Base-by-base conservation (phyloP, 1,284 basidiomycete species). In the Ustilago cynodontis region DNA sequence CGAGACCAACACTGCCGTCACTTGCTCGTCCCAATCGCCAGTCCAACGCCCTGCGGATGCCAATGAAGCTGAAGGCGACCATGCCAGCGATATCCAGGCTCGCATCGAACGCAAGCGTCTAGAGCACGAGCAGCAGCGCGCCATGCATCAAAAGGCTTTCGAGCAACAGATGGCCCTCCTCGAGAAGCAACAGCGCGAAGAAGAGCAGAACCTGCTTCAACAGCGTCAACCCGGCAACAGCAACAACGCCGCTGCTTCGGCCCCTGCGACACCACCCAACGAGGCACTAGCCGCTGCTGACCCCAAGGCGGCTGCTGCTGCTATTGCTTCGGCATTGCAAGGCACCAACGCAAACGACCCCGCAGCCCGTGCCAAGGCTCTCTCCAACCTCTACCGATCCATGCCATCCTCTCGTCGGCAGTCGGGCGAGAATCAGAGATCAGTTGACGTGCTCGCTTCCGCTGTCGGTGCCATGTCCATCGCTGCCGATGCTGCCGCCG, bases 111-210 rank as follows among this genome's bases (percentile, higher is more conserved):
- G 55, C n/a, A 81, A 81, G 54, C 71, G 79, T 28, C 57, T 68
- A 37, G 79, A 81, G 69, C 78, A 79, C 70, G 79, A 81, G 41
- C 65, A 71, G 57, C 79, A 81, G 54, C 77, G 79, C 35, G 78
- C 74, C 20, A 52, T 78, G 54, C 79, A 81, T 29, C 77, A 76
- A 35, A 79, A 79, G 53, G 74, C 65, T 1, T 81, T 81, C 41
- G 79, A 81, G 52, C 74, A 81, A 43, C 77, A 79, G 54, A 81
- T 81, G 79, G 61, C 62, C 8, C 67, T 75, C 7, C 65, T 81
- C 37, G 77, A 81, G 41, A 67, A 65, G 60, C 68, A 81, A 61
- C 79, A 81, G 64, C 77, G 67, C 28, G 66, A 81, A 52, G 79
- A 81, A 43, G 79, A 81, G 57, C 71, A 67, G 22, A 67, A 43